These are phyloP conservation scores for Vigna radiata DNA, from an alignment of 306 rosid species.

Conservation along the genomic window DNA sequence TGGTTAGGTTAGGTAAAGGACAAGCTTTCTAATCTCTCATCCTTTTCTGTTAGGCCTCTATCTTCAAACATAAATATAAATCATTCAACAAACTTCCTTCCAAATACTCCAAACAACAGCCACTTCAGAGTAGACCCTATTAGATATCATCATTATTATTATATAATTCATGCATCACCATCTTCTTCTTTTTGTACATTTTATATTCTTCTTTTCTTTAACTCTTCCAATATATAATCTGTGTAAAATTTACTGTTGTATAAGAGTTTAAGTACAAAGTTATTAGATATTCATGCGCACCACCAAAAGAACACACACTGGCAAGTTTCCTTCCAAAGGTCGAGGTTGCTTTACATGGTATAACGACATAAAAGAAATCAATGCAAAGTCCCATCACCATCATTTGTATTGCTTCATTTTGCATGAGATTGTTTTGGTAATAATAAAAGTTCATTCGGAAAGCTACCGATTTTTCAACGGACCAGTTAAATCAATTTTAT, in stretches of 20 bases:
- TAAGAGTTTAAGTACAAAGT: neutral
- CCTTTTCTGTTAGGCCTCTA: neutral
- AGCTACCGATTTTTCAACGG: neutral
- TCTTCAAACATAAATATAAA: neutral
- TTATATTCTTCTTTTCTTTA: too few relatives aligned
- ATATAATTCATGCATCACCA: neutral
- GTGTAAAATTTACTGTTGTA: neutral
- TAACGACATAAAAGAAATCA: neutral
- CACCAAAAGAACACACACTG: too few relatives aligned
- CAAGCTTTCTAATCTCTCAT: constrained; percentile 15
- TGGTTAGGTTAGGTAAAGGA: constrained; percentile 14
- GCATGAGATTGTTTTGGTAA: constrained; percentile 15
- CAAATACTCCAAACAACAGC: neutral
- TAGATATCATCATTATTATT: neutral
- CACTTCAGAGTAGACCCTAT: constrained; percentile 4
- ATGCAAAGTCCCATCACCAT: neutral
- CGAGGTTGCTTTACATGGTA: constrained; percentile 15
- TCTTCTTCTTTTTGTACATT: neutral
- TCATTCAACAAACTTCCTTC: neutral
- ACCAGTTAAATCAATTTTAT: neutral
- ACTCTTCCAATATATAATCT: neutral
- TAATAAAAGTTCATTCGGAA: constrained; percentile 1
- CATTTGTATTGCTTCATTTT: neutral
- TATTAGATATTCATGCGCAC: too few relatives aligned
- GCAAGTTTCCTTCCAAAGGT: neutral